A percentile compares a stretch with the other conserved stretches of the same genome.
Conservation (phyloP, 441 rosid species). For the Brassica hybrid region DNA sequence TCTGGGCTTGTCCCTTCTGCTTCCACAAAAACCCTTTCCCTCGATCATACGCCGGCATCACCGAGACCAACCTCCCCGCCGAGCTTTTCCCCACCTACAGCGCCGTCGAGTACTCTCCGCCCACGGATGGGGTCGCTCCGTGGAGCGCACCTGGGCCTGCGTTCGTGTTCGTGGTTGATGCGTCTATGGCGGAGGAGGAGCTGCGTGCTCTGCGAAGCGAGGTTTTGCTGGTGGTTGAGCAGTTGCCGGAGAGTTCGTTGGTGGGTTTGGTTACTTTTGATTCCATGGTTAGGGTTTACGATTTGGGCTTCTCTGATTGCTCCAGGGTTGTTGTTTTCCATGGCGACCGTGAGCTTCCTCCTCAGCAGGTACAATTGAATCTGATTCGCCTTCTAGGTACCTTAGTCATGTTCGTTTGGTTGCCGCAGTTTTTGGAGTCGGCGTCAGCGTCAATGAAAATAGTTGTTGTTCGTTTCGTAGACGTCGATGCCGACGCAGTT, state of each 20-base stretch:
- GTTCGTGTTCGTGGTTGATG: conserved; percentile 84
- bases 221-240: conserved; percentile 71
- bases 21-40: conserved; percentile 69
- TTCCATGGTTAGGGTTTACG: conserved; percentile 86
- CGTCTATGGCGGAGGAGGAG: conserved; percentile 71
- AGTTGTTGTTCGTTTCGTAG: too few species aligned
- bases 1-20: conserved; percentile 92
- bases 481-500: too few species aligned
- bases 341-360: conserved; percentile 73
- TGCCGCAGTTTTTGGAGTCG: too few species aligned
- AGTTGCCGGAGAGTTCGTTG: conserved; percentile 75
- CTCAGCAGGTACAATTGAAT: conserved; percentile 60
- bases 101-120: conserved; percentile 83
- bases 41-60: conserved; percentile 67
- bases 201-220: conserved; percentile 70
- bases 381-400: too few species aligned
- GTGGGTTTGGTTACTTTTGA: conserved; percentile 77
- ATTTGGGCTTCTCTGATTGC: conserved; percentile 75
- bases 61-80: conserved; percentile 86
- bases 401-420: too few species aligned
- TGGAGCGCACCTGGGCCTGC: conserved; percentile 44
- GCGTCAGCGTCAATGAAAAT: too few species aligned
- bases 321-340: conserved; percentile 70
- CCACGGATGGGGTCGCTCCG: neutral
- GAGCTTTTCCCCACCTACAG: conserved; percentile 95